Evolutionary conservation across 495 filamentous ascomycete genomes (phyloP), one percentile per base, ranked within the genome.

Genomic region (Penicillium arizonense): DNA sequence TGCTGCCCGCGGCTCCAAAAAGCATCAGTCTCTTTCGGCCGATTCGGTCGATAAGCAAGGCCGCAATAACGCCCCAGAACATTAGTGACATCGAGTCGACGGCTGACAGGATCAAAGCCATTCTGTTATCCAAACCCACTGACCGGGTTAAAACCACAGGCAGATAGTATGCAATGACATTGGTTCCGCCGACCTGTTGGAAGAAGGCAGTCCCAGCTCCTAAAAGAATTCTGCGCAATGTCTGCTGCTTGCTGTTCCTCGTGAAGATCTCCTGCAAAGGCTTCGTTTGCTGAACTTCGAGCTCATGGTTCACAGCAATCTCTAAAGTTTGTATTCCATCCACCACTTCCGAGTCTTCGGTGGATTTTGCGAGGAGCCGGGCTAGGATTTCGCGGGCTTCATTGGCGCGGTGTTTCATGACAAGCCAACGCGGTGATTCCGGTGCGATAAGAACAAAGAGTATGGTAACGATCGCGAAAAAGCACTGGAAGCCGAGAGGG

Each of bases 401-500:
- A 20, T n/a, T 37, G n/a, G 20, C 14, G 7, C 44, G 44, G 14
- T 26, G 10, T 14, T 52, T 56, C 46, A 57, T 52, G 7, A 57
- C 38, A 16, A 62, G 51, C 58, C 58, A 62, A 33, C 79, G 57
- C 53, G 82, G 67, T 47, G 77, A 76, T 65, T 81, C 75, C 36
- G 81, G 68, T 36, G 77, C 64, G 67, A 73, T 70, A 7, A 71
- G 73, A 7, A 72, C 62, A 5, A 74, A 74, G 14, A 50, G 64
- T 38, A 58, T 72, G 14, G 77, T 62, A 32, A 78, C 57, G 55
- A 78, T 49, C 11, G 76, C 73, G 61, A 81, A 78, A 40, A 78
- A 53, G 57, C 74, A 77, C 46, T 81, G 77, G 37, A 80, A 71
- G 5, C 69, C 75, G 1, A 78, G 59, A 3, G 76, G 77, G 30